Conservation (phyloP, 352 stramenopile genomes). For the Phytopythium cucurbitacearum region DNA sequence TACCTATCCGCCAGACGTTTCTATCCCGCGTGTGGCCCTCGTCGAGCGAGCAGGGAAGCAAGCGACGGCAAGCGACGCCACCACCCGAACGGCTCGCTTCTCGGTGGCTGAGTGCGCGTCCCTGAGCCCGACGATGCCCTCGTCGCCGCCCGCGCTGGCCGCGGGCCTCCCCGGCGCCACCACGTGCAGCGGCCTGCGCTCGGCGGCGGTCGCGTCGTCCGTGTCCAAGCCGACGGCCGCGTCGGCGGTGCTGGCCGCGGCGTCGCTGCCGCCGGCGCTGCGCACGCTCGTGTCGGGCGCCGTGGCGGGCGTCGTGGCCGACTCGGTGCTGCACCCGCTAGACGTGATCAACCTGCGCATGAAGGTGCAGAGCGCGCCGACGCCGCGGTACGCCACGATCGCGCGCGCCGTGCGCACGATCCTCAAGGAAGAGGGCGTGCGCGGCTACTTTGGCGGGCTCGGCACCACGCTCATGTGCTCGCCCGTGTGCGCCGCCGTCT, state of each 20-base stretch:
- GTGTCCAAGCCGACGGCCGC: conserved; percentile 25
- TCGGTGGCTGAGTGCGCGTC: too few relatives aligned
- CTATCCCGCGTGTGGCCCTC: too few relatives aligned
- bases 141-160: conserved; percentile 2
- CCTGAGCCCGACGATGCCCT: neutral
- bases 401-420: conserved; percentile 59
- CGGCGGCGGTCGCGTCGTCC: conserved; percentile 1
- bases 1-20: too few relatives aligned
- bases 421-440: conserved; percentile 64
- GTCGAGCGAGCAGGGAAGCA: neutral
- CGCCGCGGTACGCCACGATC: conserved; percentile 59
- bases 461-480: conserved; percentile 72
- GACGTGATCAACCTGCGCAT: conserved; percentile 84
- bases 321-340: conserved; percentile 73
- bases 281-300: conserved; percentile 66
- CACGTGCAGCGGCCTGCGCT: conserved; percentile 26
- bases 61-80: neutral
- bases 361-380: conserved; percentile 63
- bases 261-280: conserved; percentile 34
- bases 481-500: conserved; percentile 64
- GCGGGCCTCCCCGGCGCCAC: conserved; percentile 10
- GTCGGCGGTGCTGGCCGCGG: conserved; percentile 14
- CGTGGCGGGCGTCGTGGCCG: conserved; percentile 64
- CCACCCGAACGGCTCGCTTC: neutral
- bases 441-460: conserved; percentile 68